These are phyloP conservation scores for Elasticomyces elasticus DNA, from an alignment of 495 filamentous ascomycete species.

Conservation along the genomic window DNA sequence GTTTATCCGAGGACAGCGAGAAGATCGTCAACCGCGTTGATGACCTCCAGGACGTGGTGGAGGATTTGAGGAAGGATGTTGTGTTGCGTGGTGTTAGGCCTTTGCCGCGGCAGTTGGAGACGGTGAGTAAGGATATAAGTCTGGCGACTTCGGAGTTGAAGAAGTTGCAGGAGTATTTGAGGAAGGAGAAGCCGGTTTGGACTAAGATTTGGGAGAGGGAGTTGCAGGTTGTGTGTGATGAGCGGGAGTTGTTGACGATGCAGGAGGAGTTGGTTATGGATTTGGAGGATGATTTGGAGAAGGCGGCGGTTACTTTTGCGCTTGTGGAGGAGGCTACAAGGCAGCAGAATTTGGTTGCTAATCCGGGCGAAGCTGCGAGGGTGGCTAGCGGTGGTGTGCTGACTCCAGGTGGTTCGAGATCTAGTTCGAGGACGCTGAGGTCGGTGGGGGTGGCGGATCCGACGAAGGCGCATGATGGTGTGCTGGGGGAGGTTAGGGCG, in stretches of 20 bases:
- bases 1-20: conserved; percentile 73
- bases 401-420: conserved; percentile 8
- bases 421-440: conserved; percentile 37
- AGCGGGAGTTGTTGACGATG: conserved; percentile 84
- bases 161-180: conserved; percentile 88
- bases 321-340: conserved; percentile 94
- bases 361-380: not conserved
- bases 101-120: conserved; percentile 80
- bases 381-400: not conserved
- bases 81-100: conserved; percentile 87
- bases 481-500: conserved; percentile 87
- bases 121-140: conserved; percentile 76
- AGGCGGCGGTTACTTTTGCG: conserved; percentile 81
- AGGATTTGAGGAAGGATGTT: conserved; percentile 95
- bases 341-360: conserved; percentile 68
- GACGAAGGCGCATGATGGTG: conserved; percentile 71
- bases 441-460: conserved; percentile 46
- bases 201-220: conserved; percentile 98
- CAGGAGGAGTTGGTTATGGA: conserved; percentile 90
- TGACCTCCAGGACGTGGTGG: conserved; percentile 88
- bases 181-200: conserved; percentile 87
- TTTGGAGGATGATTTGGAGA: conserved; percentile 87
- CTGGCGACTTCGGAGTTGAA: conserved; percentile 74
- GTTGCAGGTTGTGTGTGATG: conserved; percentile 84
- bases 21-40: conserved; percentile 83